These are phyloP conservation scores for Trichomonas gallinae DNA, from an alignment of 208 protist species.

Conservation along the genomic window DNA sequence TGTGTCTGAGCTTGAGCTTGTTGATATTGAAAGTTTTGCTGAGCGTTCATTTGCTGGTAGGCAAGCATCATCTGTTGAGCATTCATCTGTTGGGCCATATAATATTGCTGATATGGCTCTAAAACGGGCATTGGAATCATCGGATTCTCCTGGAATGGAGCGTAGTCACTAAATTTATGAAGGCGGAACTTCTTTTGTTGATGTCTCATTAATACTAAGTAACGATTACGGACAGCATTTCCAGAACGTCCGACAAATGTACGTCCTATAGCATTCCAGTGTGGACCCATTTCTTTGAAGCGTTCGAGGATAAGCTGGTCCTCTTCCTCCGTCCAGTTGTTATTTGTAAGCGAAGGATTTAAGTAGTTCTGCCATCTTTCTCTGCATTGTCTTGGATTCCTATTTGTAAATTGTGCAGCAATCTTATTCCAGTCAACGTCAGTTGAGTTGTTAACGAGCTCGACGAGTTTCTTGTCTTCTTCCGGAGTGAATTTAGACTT, in stretches of 20 bases:
- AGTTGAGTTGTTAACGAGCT: neutral
- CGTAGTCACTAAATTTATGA: neutral
- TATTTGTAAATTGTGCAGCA: neutral
- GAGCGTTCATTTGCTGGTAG: neutral
- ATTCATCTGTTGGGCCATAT: neutral
- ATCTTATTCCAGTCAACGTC: neutral
- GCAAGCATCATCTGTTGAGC: neutral
- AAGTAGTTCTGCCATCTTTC: neutral
- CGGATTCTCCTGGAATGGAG: neutral
- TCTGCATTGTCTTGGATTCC: neutral
- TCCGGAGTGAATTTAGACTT: neutral
- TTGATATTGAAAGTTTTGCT: neutral
- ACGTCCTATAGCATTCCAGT: neutral
- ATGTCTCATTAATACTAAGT: neutral
- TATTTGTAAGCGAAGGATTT: neutral
- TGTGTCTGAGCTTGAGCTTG: neutral
- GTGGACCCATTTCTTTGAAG: neutral
- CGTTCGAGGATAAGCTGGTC: neutral
- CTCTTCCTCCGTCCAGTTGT: neutral
- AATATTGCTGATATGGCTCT: neutral
- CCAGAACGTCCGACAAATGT: neutral
- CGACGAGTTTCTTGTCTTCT: neutral
- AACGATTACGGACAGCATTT: neutral
- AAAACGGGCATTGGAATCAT: neutral
- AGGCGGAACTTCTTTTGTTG: neutral